Conservation (phyloP, 2,329 filamentous ascomycete species). For the Venturia pyrina region DNA sequence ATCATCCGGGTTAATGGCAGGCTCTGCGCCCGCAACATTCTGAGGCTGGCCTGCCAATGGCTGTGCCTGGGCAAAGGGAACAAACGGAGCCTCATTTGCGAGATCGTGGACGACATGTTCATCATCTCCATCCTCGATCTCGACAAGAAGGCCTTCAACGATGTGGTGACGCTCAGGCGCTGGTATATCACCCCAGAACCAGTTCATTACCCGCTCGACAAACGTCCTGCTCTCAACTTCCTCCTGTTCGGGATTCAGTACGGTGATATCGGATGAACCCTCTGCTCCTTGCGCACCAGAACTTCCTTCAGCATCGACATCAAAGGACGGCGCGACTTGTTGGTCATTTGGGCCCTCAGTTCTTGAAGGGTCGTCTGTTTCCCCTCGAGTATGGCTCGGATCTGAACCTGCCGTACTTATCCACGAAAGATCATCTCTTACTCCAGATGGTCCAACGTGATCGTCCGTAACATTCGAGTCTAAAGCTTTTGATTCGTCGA, state of each 20-base stretch:
- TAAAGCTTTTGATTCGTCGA: neutral
- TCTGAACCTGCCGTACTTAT: constrained; percentile 9
- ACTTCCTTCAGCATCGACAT: neutral
- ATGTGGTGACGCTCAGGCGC: constrained; percentile 10
- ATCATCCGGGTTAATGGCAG: constrained; percentile 28
- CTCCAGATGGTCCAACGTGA: neutral
- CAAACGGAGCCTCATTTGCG: constrained; percentile 50
- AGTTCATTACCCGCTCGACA: constrained; percentile 30
- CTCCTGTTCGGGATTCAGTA: neutral
- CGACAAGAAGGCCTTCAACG: constrained; percentile 15
- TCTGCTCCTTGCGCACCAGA: neutral
- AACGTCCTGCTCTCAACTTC: neutral
- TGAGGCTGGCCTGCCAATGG: constrained; percentile 19
- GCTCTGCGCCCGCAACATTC: constrained; percentile 21
- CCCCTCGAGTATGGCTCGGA: neutral
- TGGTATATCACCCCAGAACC: constrained; percentile 38
- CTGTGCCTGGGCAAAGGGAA: constrained; percentile 40
- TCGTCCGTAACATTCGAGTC: neutral
- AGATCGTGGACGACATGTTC: constrained; percentile 51
- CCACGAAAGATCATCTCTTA: constrained; percentile 5
- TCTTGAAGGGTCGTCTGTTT: neutral
- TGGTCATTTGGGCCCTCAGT: neutral
- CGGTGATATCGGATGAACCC: neutral
- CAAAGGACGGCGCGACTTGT: neutral
- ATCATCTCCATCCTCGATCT: constrained; percentile 34